These are phyloP conservation scores for Aphanomyces euteiches DNA, from an alignment of 352 stramenopile species.

Conservation along the genomic window DNA sequence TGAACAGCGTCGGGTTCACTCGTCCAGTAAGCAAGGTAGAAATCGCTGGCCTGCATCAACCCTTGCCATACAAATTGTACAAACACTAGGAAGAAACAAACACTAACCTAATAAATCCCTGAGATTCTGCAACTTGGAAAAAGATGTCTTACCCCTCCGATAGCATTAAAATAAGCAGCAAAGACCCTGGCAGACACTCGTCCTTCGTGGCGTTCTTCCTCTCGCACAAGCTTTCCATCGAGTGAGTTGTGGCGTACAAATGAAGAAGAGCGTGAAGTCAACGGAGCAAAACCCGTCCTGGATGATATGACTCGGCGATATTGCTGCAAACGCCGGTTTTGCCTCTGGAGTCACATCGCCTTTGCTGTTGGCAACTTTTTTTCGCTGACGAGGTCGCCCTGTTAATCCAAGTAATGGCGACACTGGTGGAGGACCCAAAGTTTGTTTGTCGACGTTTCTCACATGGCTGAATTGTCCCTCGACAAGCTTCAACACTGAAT, in stretches of 20 bases:
- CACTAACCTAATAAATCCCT: constrained; percentile 45
- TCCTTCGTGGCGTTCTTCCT: constrained; percentile 35
- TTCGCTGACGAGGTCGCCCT: not conserved
- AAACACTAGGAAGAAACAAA: constrained; percentile 43
- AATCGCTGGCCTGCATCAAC: constrained; percentile 82
- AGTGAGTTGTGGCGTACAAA: not conserved
- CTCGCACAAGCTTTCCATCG: constrained; percentile 7
- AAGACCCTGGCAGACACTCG: constrained; percentile 43
- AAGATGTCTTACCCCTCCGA: constrained; percentile 35
- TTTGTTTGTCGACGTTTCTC: constrained; percentile 12
- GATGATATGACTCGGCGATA: constrained; percentile 2
- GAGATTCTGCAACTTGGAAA: constrained; percentile 39
- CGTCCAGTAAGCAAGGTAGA: constrained; percentile 91
- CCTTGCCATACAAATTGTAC: constrained; percentile 81
- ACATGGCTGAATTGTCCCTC: constrained; percentile 11
- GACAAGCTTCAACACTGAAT: constrained; percentile 30
- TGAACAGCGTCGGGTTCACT: constrained; percentile 26
- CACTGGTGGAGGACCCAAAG: constrained; percentile 34
- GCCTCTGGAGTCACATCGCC: not conserved
- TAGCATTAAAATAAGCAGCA: constrained; percentile 46
- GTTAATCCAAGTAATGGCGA: constrained; percentile 38
- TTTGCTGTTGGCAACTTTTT: not conserved
- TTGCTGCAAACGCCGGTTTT: not conserved
- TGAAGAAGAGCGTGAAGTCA: constrained; percentile 3
- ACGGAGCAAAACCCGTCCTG: constrained; percentile 22